Evolutionary conservation across 805 yeast genomes (phyloP).

Genomic region (Kodamaea kakaduensis): DNA sequence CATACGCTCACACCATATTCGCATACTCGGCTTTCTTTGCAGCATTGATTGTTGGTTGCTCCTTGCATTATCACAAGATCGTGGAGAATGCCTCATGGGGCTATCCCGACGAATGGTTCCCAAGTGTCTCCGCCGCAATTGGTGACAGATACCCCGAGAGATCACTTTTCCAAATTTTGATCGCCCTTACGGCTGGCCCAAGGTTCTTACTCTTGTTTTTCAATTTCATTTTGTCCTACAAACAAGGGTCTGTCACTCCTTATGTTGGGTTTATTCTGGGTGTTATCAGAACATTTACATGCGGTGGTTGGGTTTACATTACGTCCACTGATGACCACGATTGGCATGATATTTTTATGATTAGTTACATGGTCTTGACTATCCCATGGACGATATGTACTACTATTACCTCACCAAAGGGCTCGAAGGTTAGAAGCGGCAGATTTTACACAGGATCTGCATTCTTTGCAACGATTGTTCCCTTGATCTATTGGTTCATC

Average conservation of each 20-base stretch:
- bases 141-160: slow-evolving; percentile 97
- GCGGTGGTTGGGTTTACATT: slow-evolving; percentile 98
- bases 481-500: slow-evolving; percentile 82
- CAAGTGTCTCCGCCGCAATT: slow-evolving; percentile 93
- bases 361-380: slow-evolving; percentile 79
- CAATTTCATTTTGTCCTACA: slow-evolving; percentile 47
- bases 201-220: slow-evolving; percentile 64
- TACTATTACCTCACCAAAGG: slow-evolving; percentile 45
- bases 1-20: slow-evolving; percentile 67
- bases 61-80: slow-evolving; percentile 81
- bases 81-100: slow-evolving; percentile 83
- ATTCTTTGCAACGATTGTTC: slow-evolving; percentile 73
- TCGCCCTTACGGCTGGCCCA: slow-evolving; percentile 92
- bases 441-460: slow-evolving; percentile 50
- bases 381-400: slow-evolving; percentile 84
- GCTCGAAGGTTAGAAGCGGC: slow-evolving; percentile 44
- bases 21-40: slow-evolving; percentile 72
- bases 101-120: slow-evolving; percentile 98
- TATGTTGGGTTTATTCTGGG: slow-evolving; percentile 55
- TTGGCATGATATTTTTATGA: slow-evolving; percentile 94
- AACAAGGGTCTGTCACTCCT: slow-evolving; percentile 31
- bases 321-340: slow-evolving; percentile 97
- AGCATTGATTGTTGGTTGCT: slow-evolving; percentile 71
- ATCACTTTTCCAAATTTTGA: slow-evolving; percentile 83
- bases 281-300: slow-evolving; percentile 83